Evolutionary conservation across 2,329 filamentous ascomycete genomes (phyloP).

Genomic region (Neocucurbitaria cava): DNA sequence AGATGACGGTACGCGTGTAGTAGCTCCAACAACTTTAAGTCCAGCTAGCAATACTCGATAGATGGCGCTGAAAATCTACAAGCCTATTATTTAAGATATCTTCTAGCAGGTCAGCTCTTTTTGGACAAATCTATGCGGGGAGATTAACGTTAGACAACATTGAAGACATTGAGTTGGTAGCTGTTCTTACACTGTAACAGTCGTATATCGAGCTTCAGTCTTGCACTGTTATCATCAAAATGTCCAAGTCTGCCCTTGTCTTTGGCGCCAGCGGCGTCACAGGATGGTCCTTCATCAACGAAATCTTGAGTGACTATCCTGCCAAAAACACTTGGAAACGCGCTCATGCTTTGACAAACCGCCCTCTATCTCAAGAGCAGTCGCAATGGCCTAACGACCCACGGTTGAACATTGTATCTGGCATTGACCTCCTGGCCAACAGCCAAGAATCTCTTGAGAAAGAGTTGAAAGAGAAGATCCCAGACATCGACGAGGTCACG

Average conservation of each 20-base stretch:
- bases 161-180: too few species aligned
- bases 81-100: not conserved
- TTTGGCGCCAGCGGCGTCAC: conserved; percentile 54
- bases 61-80: not conserved
- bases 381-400: conserved; percentile 50
- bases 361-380: conserved; percentile 42
- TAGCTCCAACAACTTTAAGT: too few species aligned
- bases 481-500: conserved; percentile 49
- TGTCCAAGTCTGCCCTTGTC: conserved; percentile 50
- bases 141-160: too few species aligned
- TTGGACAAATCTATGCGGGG: too few species aligned
- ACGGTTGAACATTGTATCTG: conserved; percentile 51
- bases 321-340: conserved; percentile 40
- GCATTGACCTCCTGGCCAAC: conserved; percentile 52
- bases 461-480: conserved; percentile 41
- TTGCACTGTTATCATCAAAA: not conserved
- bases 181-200: too few species aligned
- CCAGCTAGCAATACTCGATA: too few species aligned
- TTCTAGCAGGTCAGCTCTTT: too few species aligned
- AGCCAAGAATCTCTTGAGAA: conserved; percentile 49
- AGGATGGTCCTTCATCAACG: conserved; percentile 54
- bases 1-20: not conserved
- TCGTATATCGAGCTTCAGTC: too few species aligned
- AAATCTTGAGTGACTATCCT: conserved; percentile 50
- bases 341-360: conserved; percentile 53